Conservation (phyloP, 192 early-diverging fungal genomes). For the Umbelopsis sp. region DNA sequence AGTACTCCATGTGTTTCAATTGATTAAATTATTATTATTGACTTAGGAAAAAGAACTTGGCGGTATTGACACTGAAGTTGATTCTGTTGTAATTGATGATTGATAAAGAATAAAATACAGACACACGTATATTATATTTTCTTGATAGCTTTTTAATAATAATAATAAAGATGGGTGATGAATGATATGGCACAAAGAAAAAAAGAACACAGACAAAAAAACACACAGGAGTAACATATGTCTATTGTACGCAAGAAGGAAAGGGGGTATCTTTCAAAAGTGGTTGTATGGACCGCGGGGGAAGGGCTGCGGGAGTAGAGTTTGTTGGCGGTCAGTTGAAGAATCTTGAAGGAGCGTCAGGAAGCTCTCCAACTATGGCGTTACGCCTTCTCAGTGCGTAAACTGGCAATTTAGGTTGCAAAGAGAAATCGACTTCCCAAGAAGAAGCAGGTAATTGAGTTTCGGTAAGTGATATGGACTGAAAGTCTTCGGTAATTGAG, state of each 20-base stretch:
- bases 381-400: slow-evolving; percentile 34
- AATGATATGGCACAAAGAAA: neutral
- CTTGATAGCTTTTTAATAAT: neutral
- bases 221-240: neutral
- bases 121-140: neutral
- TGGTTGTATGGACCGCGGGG: neutral
- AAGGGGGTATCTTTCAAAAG: neutral
- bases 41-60: neutral
- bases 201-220: neutral
- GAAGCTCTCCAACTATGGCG: slow-evolving; percentile 31
- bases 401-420: slow-evolving; percentile 18
- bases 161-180: no score
- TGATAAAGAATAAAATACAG: no score
- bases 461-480: slow-evolving; percentile 3
- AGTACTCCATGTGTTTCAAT: neutral
- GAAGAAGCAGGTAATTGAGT: neutral
- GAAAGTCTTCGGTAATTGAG: slow-evolving; percentile 2
- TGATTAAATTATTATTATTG: neutral
- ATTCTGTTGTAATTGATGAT: slow-evolving; percentile 15
- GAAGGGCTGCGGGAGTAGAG: no score
- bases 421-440: neutral
- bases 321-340: neutral
- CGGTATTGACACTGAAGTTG: neutral
- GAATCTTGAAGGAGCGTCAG: slow-evolving; percentile 26
- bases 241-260: no score